Evolutionary conservation across 1,284 basidiomycete species (phyloP), one percentile per base, ranked within the genome.

Genomic region (Neonothopanus nambi): DNA sequence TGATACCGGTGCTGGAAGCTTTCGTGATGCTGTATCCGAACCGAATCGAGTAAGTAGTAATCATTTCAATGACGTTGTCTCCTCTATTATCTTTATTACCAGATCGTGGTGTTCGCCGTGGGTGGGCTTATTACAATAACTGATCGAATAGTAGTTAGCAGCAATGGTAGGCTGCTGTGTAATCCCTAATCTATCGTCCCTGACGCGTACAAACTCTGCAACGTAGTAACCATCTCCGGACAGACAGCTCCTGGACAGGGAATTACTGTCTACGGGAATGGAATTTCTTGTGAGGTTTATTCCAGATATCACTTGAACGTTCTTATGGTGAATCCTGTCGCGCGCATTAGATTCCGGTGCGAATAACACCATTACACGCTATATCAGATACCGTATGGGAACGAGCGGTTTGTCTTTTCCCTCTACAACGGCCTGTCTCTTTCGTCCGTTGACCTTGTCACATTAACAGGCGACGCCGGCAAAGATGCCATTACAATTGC

Each of bases 341-440:
- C n/a, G n/a, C n/a, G n/a, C n/a, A 40, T 66, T 65, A 20, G 70
- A 69, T 41, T 71, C 69, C 5, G 59, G 52, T 20, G 69, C 67
- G 15, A 52, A 63, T 52, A 67, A 72, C 55, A 68, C 69, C 17
- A 71, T 72, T 24, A 72, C 69, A 15, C 65, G 69, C 5, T 71
- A 70, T 45, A 70, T 72, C 36, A 66, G 69, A 17, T 71, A 63
- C 48, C 64, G 70, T 50, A 72, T 72, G 70, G 70, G 70, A 17
- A 67, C 48, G 11, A 48, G 54, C 18, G 68, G 68, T 69, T 41
- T 35, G 57, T 30, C n/a, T 17, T 38, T n/a, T 20, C 20, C 9
- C 9, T 24, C 43, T 30, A 12, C 18, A 6, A 15, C 43, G 33
- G 42, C 12, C 7, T 17, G 26, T 20, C 35, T 18, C 17, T 17